A percentile compares a stretch with the other conserved stretches of the same genome.
Conservation (phyloP, 306 rosid species). For the Macrotyloma uniflorum region DNA sequence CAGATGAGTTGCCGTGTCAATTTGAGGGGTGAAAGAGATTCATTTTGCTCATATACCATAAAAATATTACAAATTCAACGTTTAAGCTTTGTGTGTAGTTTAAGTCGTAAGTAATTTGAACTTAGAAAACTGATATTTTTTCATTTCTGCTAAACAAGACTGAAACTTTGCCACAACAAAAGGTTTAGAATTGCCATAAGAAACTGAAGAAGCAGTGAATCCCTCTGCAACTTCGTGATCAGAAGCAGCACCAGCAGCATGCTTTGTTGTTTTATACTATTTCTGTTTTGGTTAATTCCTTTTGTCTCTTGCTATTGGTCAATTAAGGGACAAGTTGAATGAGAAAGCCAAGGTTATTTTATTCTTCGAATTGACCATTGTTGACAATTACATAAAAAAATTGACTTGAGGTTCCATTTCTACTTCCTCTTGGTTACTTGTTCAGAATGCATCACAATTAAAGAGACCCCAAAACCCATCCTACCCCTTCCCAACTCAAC, state of each 20-base stretch:
- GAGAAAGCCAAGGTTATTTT: background rate
- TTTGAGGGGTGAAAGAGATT: background rate
- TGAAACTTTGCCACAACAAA: background rate
- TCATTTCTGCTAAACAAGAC: no score
- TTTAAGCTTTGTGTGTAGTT: background rate
- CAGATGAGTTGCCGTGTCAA: slow-evolving; percentile 3
- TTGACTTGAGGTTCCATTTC: slow-evolving; percentile 1
- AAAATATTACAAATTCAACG: background rate
- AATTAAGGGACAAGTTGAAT: background rate
- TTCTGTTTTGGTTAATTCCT: background rate
- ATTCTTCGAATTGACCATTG: slow-evolving; percentile 1
- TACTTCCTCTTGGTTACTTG: background rate
- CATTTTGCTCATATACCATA: background rate
- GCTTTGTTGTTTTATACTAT: background rate
- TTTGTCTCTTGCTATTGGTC: slow-evolving; percentile 8
- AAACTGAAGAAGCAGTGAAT: background rate
- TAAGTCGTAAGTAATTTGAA: background rate
- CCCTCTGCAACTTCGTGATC: background rate
- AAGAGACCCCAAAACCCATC: background rate
- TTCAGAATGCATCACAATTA: background rate
- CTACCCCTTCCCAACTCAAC: background rate
- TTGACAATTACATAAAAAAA: background rate
- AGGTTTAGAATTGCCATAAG: background rate
- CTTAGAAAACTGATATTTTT: background rate
- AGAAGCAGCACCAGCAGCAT: background rate